A percentile compares a stretch with the other conserved stretches of the same genome.
Conservation (phyloP, 306 rosid species). For the Adenanthera pavonina region DNA sequence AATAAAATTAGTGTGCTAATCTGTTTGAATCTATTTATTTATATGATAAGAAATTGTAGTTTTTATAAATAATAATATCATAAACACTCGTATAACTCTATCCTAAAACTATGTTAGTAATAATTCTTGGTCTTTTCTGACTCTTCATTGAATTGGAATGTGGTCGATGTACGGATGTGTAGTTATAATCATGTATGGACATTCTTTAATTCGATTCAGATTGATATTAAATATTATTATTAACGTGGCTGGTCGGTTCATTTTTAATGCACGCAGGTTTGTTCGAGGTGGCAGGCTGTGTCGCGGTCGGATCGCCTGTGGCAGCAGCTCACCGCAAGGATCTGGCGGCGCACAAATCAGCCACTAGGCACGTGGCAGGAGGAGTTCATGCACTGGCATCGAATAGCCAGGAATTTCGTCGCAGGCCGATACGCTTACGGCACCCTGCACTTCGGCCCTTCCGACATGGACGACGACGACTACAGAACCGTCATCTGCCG, state of each 20-base stretch:
- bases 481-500: conserved; percentile 60
- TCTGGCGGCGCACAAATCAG: conserved; percentile 70
- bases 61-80: neutral
- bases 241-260: neutral
- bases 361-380: conserved; percentile 63
- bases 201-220: no score
- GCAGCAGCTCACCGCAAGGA: conserved; percentile 53
- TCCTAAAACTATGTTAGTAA: neutral
- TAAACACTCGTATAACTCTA: neutral
- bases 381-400: conserved; percentile 77
- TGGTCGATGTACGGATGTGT: neutral
- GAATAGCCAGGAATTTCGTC: conserved; percentile 63
- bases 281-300: conserved; percentile 82
- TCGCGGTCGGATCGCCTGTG: conserved; percentile 73
- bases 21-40: no score
- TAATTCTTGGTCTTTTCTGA: neutral
- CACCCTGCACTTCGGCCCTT: conserved; percentile 48
- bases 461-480: conserved; percentile 47
- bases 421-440: conserved; percentile 6
- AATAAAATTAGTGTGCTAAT: no score
- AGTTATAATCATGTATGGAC: no score
- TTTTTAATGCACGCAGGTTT: conserved; percentile 63
- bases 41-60: no score
- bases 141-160: neutral
- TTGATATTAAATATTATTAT: neutral